phyloP scores from a whole-genome alignment of 306 rosid genomes.

The Lathyrus tuberosus region DNA sequence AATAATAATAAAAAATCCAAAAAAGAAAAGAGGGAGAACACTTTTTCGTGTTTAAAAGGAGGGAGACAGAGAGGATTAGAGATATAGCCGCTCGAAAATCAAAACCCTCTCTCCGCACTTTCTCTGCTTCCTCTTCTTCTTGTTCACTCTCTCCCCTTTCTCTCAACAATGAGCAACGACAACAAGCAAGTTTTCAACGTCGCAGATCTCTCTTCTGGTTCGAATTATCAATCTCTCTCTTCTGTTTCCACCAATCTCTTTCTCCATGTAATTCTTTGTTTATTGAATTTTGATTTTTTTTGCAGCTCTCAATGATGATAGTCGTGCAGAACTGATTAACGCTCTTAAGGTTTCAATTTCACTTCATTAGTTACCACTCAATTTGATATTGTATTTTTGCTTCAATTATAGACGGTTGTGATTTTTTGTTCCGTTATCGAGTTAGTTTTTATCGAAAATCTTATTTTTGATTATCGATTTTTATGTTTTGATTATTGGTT shows the following conservation, averaged over 20 bases:
- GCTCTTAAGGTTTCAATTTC: slow-evolving; percentile 60
- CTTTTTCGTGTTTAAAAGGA: slow-evolving; percentile 9
- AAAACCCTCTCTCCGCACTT: background rate
- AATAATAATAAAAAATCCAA: no score
- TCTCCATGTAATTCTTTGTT: background rate
- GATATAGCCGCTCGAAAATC: background rate
- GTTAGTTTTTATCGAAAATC: background rate
- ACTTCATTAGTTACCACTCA: background rate
- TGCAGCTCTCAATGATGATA: slow-evolving; percentile 59
- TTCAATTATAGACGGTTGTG: background rate
- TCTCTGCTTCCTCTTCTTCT: background rate
- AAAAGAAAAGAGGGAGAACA: background rate
- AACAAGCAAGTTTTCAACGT: background rate
- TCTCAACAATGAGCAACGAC: background rate
- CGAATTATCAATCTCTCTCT: background rate
- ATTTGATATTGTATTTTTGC: background rate
- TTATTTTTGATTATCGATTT: background rate
- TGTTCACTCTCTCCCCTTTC: background rate
- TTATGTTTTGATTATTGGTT: background rate
- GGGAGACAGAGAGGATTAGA: background rate
- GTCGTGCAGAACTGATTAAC: slow-evolving; percentile 58
- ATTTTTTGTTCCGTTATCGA: no score
- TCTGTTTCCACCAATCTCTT: background rate
- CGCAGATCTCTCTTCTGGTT: background rate
- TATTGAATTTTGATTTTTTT: background rate